Base-by-base conservation (phyloP, 176 grass and related monocot genomes). In the Zea luxurians region DNA sequence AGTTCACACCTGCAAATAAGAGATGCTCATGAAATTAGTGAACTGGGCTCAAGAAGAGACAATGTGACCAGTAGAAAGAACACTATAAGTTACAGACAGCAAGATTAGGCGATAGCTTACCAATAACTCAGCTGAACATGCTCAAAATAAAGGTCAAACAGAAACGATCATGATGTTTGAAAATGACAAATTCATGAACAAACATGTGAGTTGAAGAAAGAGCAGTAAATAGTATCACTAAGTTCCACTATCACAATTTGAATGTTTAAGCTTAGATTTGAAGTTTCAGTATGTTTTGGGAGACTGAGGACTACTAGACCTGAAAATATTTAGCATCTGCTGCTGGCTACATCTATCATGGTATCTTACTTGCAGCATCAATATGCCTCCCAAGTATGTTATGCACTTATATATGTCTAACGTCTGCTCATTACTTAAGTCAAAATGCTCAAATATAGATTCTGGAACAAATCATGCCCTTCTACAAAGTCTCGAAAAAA, bases 1-100 rank as follows among this genome's bases (percentile, higher is more conserved):
- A 92, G 86, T 41, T 89, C 90, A 77, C 86, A 92, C 75, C 90
- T 92, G 81, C 48, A 83, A 46, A 78, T 34, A 61, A 48, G 58
- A 74, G 1, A 55, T 68, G 57, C 21, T 76, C 17, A 50, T 37
- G 41, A 34, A 74, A 66, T 21, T 78, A 85, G 37, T 62, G 12
- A 66, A 66, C 1, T 4, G 52, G 75, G 13, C 7, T 36, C 59
- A 48, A 59, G 10, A 85, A 66, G 1, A 54, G n/a, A 54, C 52
- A 54, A 17, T 40, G 38, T 40, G 38, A 40, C 38, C 38, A 40
- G 16, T 54, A 41, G 7, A 70, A 64, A 41, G 1, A 13, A 11
- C 13, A 53, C 64, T 43, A 27, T 27, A 27, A 41, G 35, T 50
- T 50, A 76, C 15, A 8, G 16, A 60, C 1, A 60, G 37, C 20